Evolutionary conservation across 257 asterid species (phyloP).

Genomic region (Solanum pimpinellifolium): DNA sequence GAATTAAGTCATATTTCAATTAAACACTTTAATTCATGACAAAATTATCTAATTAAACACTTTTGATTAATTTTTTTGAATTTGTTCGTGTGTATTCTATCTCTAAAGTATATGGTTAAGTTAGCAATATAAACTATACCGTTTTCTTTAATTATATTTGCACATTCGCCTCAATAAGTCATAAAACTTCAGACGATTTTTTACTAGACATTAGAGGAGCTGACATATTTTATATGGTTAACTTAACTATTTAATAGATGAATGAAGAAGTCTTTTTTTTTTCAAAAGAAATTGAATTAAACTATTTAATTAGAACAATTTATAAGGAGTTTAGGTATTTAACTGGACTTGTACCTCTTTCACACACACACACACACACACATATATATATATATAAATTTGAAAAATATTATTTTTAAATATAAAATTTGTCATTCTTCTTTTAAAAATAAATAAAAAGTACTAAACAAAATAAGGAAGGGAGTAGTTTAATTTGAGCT

Average conservation of each 20-base stretch:
- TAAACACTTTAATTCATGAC: too few species aligned
- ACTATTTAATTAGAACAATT: too few species aligned
- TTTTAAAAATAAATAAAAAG: neutral
- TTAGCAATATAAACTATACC: too few species aligned
- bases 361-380: neutral
- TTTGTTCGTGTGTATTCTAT: too few species aligned
- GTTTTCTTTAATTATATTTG: too few species aligned
- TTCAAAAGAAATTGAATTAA: too few species aligned
- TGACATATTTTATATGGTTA: too few species aligned
- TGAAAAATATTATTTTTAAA: neutral
- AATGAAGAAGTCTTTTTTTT: too few species aligned
- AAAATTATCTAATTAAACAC: too few species aligned
- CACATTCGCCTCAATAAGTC: neutral
- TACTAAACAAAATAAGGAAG: neutral
- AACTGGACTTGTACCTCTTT: neutral
- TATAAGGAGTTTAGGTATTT: too few species aligned
- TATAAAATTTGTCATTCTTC: neutral
- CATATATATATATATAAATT: neutral
- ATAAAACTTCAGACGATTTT: too few species aligned
- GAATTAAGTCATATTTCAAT: too few species aligned
- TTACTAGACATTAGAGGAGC: neutral
- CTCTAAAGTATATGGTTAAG: neutral
- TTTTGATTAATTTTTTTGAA: accelerated
- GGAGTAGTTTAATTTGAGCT: neutral
- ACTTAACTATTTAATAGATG: neutral